phyloP scores from a whole-genome alignment of 768 basidiomycete species.

The Lactarius evosmus region DNA sequence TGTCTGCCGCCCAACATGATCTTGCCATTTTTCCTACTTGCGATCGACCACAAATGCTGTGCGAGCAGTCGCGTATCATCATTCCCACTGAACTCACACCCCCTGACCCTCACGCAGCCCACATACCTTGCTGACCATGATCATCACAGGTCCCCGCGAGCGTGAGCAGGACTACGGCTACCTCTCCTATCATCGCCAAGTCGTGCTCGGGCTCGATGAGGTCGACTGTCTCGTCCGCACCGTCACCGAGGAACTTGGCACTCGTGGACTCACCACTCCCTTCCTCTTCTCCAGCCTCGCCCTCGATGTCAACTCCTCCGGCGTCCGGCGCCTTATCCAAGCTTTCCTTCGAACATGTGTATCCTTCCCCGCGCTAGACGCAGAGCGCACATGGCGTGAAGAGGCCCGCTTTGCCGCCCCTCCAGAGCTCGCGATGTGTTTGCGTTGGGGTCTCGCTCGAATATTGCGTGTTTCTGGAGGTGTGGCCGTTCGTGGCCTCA shows the following conservation, averaged over 20 bases:
- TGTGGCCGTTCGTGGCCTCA: conserved; percentile 73
- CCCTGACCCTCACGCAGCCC: background rate
- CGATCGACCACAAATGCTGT: conserved; percentile 3
- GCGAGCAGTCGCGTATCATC: background rate
- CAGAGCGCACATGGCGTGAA: conserved; percentile 63
- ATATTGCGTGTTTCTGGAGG: conserved; percentile 68
- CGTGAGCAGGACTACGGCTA: conserved; percentile 61
- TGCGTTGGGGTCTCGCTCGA: conserved; percentile 89
- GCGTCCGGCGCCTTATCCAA: conserved; percentile 73
- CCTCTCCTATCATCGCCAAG: conserved; percentile 66
- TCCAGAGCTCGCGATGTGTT: conserved; percentile 85
- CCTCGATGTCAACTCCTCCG: conserved; percentile 75
- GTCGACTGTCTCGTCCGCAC: conserved; percentile 68
- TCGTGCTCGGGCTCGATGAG: conserved; percentile 73
- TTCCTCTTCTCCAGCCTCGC: conserved; percentile 89
- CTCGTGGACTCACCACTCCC: conserved; percentile 77
- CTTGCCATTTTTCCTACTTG: background rate
- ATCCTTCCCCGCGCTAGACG: conserved; percentile 34
- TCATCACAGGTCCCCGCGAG: conserved; percentile 26
- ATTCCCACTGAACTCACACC: background rate
- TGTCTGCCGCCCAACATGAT: background rate
- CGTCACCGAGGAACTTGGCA: conserved; percentile 64
- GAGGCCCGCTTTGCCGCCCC: conserved; percentile 83
- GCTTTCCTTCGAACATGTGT: conserved; percentile 69
- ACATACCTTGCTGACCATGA: conserved; percentile 1